These are phyloP conservation scores for Amanita muscaria DNA, from an alignment of 768 basidiomycete genomes.

Conservation along the genomic window DNA sequence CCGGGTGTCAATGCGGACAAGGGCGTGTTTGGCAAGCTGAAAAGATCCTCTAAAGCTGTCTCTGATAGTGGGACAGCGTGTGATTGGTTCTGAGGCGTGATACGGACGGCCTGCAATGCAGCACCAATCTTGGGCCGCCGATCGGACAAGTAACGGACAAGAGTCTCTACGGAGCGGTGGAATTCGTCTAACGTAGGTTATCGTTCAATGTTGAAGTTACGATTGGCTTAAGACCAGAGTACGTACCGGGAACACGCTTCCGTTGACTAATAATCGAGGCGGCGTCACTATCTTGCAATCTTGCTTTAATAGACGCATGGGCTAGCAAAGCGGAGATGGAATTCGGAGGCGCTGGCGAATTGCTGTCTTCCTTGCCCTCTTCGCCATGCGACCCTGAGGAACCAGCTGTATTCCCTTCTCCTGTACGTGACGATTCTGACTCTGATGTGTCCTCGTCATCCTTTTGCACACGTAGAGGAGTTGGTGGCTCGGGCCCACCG, in stretches of 20 bases:
- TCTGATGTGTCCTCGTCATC: slow-evolving; percentile 13
- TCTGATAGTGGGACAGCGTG: slow-evolving; percentile 66
- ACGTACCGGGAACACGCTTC: slow-evolving; percentile 27
- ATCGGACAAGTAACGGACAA: slow-evolving; percentile 83
- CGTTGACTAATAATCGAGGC: slow-evolving; percentile 37
- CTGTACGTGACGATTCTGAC: slow-evolving; percentile 6
- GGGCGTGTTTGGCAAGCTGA: slow-evolving; percentile 68
- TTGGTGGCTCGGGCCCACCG: slow-evolving; percentile 51
- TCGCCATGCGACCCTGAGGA: background rate
- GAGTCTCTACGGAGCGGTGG: slow-evolving; percentile 72
- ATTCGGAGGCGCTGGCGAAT: background rate
- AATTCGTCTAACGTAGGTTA: slow-evolving; percentile 38
- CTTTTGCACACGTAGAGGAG: background rate
- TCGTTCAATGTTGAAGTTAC: background rate
- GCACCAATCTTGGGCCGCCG: slow-evolving; percentile 79
- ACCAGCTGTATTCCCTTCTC: slow-evolving; percentile 7
- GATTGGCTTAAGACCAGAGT: background rate
- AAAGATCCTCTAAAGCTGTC: slow-evolving; percentile 64
- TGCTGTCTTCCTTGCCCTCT: slow-evolving; percentile 1
- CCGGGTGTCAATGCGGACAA: slow-evolving; percentile 68
- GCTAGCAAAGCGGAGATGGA: background rate
- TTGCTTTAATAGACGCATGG: background rate
- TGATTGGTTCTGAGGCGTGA: slow-evolving; percentile 59
- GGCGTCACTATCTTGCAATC: slow-evolving; percentile 34
- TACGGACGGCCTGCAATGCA: slow-evolving; percentile 61